phyloP scores from a whole-genome alignment of 306 rosid genomes.

The Casuarina cunninghamiana region DNA sequence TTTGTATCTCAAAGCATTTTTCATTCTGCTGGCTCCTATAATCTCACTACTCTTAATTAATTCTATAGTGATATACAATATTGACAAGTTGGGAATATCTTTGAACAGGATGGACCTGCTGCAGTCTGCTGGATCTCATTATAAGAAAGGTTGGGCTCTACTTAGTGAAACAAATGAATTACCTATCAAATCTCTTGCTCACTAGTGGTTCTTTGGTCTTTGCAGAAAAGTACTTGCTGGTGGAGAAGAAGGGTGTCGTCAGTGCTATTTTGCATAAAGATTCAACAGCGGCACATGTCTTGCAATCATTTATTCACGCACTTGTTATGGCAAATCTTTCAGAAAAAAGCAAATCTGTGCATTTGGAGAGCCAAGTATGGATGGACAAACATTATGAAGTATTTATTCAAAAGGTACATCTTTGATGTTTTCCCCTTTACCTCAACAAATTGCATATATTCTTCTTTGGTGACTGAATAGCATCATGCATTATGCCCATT shows the following conservation, averaged over 20 bases:
- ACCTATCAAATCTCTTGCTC: slow-evolving; percentile 20
- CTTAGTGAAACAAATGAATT: slow-evolving; percentile 8
- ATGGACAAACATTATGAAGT: slow-evolving; percentile 64
- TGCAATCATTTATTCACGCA: slow-evolving; percentile 79
- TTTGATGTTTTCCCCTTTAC: slow-evolving; percentile 21
- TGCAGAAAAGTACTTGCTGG: slow-evolving; percentile 81
- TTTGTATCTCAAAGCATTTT: not conserved
- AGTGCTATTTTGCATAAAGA: slow-evolving; percentile 70
- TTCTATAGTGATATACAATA: not conserved
- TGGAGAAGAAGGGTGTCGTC: slow-evolving; percentile 65
- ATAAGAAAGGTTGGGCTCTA: slow-evolving; percentile 58
- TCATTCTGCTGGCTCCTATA: slow-evolving; percentile 17
- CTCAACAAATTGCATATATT: slow-evolving; percentile 12
- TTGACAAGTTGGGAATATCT: slow-evolving; percentile 26
- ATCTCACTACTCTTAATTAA: not conserved
- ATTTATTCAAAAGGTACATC: slow-evolving; percentile 68
- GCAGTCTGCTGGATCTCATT: slow-evolving; percentile 58
- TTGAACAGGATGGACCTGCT: slow-evolving; percentile 57
- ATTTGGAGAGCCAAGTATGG: slow-evolving; percentile 76
- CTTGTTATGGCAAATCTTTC: slow-evolving; percentile 48
- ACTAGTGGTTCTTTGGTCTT: slow-evolving; percentile 22
- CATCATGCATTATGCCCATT: not conserved
- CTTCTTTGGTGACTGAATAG: not conserved
- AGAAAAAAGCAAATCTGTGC: slow-evolving; percentile 48
- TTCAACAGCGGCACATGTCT: slow-evolving; percentile 60